phyloP scores from a whole-genome alignment of 1,284 basidiomycete genomes.

The Papiliotrema flavescens region DNA sequence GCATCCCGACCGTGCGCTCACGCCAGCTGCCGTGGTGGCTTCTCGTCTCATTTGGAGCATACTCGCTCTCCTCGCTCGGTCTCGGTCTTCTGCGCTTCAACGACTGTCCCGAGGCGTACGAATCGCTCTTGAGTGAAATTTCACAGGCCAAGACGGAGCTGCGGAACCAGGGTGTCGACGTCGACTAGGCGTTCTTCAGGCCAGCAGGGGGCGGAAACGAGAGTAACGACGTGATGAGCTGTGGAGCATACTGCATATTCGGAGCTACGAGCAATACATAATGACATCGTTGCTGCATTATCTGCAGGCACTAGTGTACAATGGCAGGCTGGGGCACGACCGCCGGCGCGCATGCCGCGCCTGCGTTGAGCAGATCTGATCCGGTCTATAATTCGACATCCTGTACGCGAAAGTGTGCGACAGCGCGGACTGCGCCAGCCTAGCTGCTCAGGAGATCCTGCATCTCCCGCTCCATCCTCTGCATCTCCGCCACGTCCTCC shows the following conservation, averaged over 20 bases:
- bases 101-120: constrained; percentile 73
- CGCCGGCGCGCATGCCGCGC: neutral
- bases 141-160: constrained; percentile 66
- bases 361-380: neutral
- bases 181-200: constrained; percentile 55
- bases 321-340: too few species aligned
- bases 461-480: constrained; percentile 78
- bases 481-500: constrained; percentile 77
- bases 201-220: neutral
- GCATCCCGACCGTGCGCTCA: neutral
- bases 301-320: neutral
- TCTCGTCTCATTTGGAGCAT: constrained; percentile 68
- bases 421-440: neutral
- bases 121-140: constrained; percentile 61
- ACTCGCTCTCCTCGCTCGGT: constrained; percentile 67
- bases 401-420: neutral
- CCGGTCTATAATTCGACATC: too few species aligned
- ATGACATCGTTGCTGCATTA: neutral
- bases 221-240: neutral
- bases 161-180: constrained; percentile 61
- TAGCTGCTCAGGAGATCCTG: constrained; percentile 75
- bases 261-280: neutral
- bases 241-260: too few species aligned
- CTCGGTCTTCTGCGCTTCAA: constrained; percentile 66
- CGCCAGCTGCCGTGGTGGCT: constrained; percentile 70